Base-by-base conservation (phyloP, 768 basidiomycete species). In the Tulasnella sp. region DNA sequence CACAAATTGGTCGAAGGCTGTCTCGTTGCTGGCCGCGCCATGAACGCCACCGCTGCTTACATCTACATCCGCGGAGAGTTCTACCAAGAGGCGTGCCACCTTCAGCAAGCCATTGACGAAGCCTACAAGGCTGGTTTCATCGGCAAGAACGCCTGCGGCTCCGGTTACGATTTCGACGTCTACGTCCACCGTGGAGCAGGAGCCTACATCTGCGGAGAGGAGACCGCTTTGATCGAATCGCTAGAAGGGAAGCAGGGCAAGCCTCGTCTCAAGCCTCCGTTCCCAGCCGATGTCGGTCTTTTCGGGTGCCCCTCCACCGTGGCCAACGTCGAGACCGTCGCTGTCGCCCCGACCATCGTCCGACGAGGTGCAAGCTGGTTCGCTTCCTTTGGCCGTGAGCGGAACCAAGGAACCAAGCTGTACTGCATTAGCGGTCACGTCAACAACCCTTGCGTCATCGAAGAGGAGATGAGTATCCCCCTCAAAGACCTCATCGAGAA, bases 1-100 rank as follows among this genome's bases (percentile, higher is more conserved):
- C 97, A 99, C 89, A 99, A 99, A 85, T 93, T 99, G 80, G 90
- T 99, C 83, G 97, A 99, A 85, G 97, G 97, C 9, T 99, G 97
- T 85, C 92, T 99, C 75, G 95, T 99, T 81, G 97, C 97, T 40
- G 97, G 97, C 7, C 94, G 97, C 73, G 93, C 89, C 24, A 99
- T 99, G 97, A 99, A 99, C 87, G 97, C 97, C 54, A 96, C 86
- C 72, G 97, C 97, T 0, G 97, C 97, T n/a, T 99, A 99, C 89
- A 99, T 99, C 86, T 99, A 99, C 88, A 96, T 99, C 84, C 97
- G 97, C 81, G 97, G 97, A 83, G 97, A 99, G 86, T 99, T 99
- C 88, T 92, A 93, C 87, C 96, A 97, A 85, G 97, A 98, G 86
- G 97, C 97, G 0, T 90, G 91, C 0, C 96, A 98, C 86, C 90